Conservation (phyloP, 495 filamentous ascomycete genomes). For the Pyrenula aspistea region DNA sequence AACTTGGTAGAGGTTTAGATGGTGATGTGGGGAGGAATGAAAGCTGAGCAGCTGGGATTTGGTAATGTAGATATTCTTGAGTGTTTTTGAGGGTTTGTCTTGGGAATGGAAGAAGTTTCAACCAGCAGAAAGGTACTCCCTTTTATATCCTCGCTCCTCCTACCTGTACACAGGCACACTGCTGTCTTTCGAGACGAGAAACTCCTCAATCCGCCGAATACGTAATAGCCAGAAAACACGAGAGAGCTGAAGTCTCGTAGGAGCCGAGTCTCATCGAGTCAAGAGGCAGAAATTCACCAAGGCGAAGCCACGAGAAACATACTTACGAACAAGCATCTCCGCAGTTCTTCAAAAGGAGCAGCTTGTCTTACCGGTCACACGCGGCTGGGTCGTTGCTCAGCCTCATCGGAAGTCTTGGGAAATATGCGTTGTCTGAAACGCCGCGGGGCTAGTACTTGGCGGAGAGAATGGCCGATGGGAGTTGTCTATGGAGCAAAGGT, state of each 20-base stretch:
- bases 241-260: neutral
- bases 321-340: neutral
- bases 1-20: neutral
- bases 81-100: neutral
- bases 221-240: neutral
- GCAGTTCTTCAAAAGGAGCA: neutral
- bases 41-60: too few relatives aligned
- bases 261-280: neutral
- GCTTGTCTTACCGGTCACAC: neutral
- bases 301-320: neutral
- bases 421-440: neutral
- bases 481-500: too few relatives aligned
- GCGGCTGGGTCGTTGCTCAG: neutral
- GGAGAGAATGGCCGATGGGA: neutral
- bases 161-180: neutral
- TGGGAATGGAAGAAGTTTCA: neutral
- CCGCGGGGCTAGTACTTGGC: neutral
- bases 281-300: neutral
- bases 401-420: too few relatives aligned
- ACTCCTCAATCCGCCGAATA: neutral
- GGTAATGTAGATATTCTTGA: neutral
- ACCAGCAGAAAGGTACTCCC: neutral
- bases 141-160: neutral
- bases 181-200: too few relatives aligned
- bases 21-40: neutral